Conservation (phyloP, 2,329 filamentous ascomycete genomes). For the Alternaria ethzedia region DNA sequence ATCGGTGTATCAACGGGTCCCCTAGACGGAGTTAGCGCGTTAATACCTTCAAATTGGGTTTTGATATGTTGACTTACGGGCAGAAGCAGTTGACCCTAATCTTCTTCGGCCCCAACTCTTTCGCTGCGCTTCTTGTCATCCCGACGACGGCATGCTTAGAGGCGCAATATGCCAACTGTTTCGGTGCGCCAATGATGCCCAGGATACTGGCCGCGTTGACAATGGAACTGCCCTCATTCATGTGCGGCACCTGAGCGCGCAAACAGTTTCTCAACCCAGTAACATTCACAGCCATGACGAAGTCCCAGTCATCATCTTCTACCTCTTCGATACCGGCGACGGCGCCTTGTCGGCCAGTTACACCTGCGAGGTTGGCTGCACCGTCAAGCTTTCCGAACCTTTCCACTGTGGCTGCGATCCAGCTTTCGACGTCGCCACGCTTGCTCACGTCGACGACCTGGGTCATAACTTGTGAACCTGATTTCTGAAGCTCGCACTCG, state of each 20-base stretch:
- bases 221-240: constrained; percentile 49
- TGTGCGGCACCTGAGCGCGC: constrained; percentile 49
- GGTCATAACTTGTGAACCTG: constrained; percentile 37
- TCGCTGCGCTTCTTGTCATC: constrained; percentile 49
- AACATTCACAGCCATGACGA: constrained; percentile 48
- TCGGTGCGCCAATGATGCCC: constrained; percentile 54
- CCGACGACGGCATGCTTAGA: constrained; percentile 53
- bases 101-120: constrained; percentile 47
- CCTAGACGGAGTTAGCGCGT: constrained; percentile 1
- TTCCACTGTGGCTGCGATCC: constrained; percentile 56
- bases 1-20: constrained; percentile 48
- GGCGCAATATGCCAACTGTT: constrained; percentile 45
- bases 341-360: constrained; percentile 40
- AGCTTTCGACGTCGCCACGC: constrained; percentile 57
- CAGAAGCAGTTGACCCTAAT: constrained; percentile 46
- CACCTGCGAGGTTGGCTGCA: constrained; percentile 55
- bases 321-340: constrained; percentile 33
- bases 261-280: constrained; percentile 49
- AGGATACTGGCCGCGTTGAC: constrained; percentile 60
- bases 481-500: constrained; percentile 23
- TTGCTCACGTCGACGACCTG: constrained; percentile 59
- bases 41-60: too few species aligned
- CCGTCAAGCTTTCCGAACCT: constrained; percentile 55
- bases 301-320: constrained; percentile 49
- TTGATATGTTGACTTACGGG: constrained; percentile 33